These are phyloP conservation scores for Ceratocystiopsis brevicomis DNA, from an alignment of 2,329 filamentous ascomycete genomes.

Conservation along the genomic window DNA sequence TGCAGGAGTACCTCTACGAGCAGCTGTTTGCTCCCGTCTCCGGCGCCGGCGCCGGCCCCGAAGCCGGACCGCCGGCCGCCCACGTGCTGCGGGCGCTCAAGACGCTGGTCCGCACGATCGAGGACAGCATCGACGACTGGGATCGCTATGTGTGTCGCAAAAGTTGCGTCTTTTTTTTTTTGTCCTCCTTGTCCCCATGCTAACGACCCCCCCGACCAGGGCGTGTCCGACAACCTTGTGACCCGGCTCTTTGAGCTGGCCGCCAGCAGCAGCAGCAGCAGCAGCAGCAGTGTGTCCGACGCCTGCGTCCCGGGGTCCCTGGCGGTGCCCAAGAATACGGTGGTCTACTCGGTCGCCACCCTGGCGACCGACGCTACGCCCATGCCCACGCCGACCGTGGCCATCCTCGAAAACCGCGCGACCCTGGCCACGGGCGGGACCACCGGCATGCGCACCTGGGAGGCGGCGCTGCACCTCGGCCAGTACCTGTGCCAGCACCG, in stretches of 20 bases:
- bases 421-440: conserved; percentile 54
- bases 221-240: conserved; percentile 56
- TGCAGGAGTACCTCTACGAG: conserved; percentile 45
- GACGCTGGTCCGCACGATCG: conserved; percentile 47
- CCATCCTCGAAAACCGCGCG: conserved; percentile 47
- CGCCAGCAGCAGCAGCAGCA: conserved; percentile 23
- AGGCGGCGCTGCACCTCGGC: conserved; percentile 56
- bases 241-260: conserved; percentile 41
- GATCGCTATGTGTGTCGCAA: conserved; percentile 27
- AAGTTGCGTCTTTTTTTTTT: not conserved
- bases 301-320: conserved; percentile 35
- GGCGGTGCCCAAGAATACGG: conserved; percentile 53
- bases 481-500: conserved; percentile 40
- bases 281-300: conserved; percentile 31
- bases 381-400: conserved; percentile 20
- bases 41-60: conserved; percentile 1
- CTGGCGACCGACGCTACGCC: conserved; percentile 9
- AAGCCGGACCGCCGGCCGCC: conserved; percentile 41
- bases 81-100: conserved; percentile 62
- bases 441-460: conserved; percentile 65
- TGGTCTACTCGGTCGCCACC: conserved; percentile 44
- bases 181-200: not conserved
- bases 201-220: conserved; percentile 45
- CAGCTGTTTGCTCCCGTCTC: conserved; percentile 19
- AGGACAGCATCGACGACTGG: conserved; percentile 59